Evolutionary conservation across 768 basidiomycete genomes (phyloP), one percentile per base, ranked within the genome.

Genomic region (Boletus pseudo-olivaceus): DNA sequence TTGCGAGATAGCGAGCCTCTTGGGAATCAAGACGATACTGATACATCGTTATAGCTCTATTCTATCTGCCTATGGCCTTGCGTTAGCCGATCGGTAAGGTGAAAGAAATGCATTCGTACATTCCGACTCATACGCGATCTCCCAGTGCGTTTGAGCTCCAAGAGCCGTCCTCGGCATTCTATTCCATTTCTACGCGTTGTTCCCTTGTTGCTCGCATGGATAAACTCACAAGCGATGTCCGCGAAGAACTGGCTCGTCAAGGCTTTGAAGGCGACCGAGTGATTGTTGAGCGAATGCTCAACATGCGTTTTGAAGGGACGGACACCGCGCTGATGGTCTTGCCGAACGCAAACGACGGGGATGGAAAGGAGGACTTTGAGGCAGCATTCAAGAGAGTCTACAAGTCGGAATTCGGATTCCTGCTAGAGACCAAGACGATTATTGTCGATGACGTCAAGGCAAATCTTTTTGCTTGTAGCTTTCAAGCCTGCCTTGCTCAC

Each of bases 361-460:
- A 85, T 59, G 84, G 78, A 23, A 61, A 75, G 14, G 84, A 86
- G 57, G 87, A 93, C 68, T 94, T 88, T 66, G 85, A 85, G 60
- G 78, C 76, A 3, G 90, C 86, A 10, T 98, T 97, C 76, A 84
- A 82, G 66, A 74, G 83, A 47, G 79, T 81, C 40, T 94, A 97
- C 75, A 90, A 84, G 73, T 70, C 84, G 23, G 91, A 94, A 69
- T 96, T 97, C 64, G 95, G 95, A 10, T 97, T 98, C 75, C 72
- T 95, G 58, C 76, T 98, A 29, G 90, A 94, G 58, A 84, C 81
- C 38, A 93, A 92, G 75, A 74, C 76, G 30, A 78, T 97, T 62
- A 83, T 92, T 51, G 90, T 97, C 10, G 95, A 97, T 67, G 95
- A 96, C 72, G 75, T 97, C 75, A 93, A 94, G 79, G 90, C 85